Percentiles rank a stretch among this genome's conserved stretches.
Evolutionary conservation across 148 eudicot genomes (phyloP).

Genomic region (Camellia lanceoleosa): DNA sequence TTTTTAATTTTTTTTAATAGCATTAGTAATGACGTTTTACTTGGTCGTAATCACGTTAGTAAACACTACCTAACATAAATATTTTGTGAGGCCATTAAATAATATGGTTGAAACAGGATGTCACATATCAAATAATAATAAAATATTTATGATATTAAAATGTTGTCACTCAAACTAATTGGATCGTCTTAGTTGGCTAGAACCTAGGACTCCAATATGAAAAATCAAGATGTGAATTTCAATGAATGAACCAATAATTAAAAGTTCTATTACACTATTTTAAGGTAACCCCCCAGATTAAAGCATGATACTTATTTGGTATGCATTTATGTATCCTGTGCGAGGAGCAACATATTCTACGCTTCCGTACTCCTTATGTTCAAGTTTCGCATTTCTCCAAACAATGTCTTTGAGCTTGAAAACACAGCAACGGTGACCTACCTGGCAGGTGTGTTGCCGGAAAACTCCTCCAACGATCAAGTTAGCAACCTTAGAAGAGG

Average conservation of each 20-base stretch:
- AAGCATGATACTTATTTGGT: too few species aligned
- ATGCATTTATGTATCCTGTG: too few species aligned
- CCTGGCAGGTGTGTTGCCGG: too few species aligned
- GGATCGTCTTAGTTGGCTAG: background rate
- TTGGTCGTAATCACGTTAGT: too few species aligned
- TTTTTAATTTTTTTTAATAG: too few species aligned
- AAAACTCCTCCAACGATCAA: too few species aligned
- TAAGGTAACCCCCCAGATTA: background rate
- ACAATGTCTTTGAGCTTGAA: too few species aligned
- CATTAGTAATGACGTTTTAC: background rate
- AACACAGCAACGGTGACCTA: too few species aligned
- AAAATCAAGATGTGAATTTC: background rate
- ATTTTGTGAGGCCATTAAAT: background rate
- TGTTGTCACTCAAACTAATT: background rate
- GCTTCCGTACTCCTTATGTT: background rate
- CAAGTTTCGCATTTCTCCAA: too few species aligned
- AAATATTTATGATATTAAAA: background rate
- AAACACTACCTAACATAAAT: too few species aligned
- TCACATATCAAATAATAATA: background rate
- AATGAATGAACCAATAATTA: background rate
- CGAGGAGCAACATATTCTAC: background rate
- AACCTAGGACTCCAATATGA: background rate
- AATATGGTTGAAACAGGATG: background rate
- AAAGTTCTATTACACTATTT: background rate
- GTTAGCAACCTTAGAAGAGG: too few species aligned